Conservation (phyloP, 345 rosid species). For the Theobroma cacao region DNA sequence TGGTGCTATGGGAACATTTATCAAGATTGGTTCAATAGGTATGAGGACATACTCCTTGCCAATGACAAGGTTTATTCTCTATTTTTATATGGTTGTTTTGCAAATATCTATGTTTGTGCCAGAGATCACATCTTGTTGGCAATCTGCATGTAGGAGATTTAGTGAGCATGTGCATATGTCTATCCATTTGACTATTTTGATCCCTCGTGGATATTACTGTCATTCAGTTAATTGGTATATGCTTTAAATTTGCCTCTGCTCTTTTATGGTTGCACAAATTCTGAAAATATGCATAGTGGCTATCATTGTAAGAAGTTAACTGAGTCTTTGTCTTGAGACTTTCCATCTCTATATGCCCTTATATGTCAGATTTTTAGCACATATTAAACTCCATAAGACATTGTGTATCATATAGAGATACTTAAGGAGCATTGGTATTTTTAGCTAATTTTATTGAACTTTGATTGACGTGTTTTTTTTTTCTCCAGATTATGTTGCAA, state of each 20-base stretch:
- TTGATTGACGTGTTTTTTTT: background rate
- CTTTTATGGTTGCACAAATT: background rate
- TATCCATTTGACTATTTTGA: background rate
- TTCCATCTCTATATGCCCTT: background rate
- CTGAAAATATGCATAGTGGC: background rate
- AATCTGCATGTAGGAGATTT: background rate
- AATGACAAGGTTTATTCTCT: background rate
- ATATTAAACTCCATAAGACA: background rate
- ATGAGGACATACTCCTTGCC: conserved; percentile 8
- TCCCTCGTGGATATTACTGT: background rate
- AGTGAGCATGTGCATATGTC: background rate
- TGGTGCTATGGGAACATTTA: conserved; percentile 75
- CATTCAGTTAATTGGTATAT: background rate
- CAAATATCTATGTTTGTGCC: background rate
- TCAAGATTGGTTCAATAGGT: conserved; percentile 89
- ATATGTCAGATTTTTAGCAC: background rate
- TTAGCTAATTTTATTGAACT: background rate
- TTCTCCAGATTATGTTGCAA: background rate
- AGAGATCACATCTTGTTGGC: background rate
- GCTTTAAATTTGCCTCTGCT: background rate
- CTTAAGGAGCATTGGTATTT: background rate
- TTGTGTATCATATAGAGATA: background rate
- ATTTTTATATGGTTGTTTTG: background rate
- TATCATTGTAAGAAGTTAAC: background rate
- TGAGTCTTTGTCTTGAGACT: background rate